Conservation (phyloP, 768 basidiomycete species). For the Agaricus sinodeliciosus region DNA sequence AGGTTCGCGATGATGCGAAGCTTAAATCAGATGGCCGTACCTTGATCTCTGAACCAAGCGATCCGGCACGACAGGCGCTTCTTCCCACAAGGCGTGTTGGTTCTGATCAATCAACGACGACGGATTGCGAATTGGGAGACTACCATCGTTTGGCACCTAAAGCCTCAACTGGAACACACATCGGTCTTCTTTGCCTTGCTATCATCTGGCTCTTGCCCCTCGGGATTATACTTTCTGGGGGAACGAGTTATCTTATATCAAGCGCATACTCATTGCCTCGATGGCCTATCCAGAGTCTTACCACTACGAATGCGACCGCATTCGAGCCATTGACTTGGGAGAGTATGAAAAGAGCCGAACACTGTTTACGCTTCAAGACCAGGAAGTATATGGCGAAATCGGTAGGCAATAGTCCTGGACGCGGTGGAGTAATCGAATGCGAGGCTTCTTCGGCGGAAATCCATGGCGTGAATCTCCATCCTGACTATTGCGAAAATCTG, state of each 20-base stretch:
- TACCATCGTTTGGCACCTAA: not conserved
- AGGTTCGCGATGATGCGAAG: not conserved
- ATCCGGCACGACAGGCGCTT: not conserved
- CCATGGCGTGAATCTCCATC: not conserved
- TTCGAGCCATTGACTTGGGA: not conserved
- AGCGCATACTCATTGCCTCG: not conserved
- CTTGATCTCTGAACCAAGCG: not conserved
- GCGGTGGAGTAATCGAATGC: not conserved
- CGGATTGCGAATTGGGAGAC: not conserved
- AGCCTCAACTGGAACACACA: not conserved
- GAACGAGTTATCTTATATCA: not conserved
- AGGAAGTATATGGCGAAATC: constrained; percentile 4
- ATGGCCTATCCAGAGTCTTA: not conserved
- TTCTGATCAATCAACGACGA: not conserved
- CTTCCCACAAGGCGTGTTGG: not conserved
- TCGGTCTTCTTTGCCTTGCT: not conserved
- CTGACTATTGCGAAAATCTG: not conserved
- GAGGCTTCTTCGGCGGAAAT: not conserved
- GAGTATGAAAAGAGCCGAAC: not conserved
- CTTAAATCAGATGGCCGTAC: not conserved
- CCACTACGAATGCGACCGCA: not conserved
- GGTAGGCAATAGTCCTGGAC: not conserved
- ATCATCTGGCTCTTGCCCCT: constrained; percentile 2
- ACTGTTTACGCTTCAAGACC: constrained; percentile 2
- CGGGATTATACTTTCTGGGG: not conserved